Evolutionary conservation across 75 land plant species (phyloP).

Genomic region (Pseudotsuga menziesii): DNA sequence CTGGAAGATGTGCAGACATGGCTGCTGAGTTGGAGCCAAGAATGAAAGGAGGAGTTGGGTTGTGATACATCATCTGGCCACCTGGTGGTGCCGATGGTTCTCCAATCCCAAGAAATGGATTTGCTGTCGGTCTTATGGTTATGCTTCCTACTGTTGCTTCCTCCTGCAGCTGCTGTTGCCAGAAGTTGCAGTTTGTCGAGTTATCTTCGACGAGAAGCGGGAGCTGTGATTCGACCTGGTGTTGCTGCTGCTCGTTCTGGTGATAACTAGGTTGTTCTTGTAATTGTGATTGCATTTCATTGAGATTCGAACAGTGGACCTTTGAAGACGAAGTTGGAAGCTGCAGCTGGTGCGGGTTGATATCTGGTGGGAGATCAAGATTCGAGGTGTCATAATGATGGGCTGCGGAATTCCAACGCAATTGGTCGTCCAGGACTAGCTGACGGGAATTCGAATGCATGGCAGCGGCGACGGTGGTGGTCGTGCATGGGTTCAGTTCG

Average conservation of each 20-base stretch:
- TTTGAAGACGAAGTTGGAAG: neutral
- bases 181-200: neutral
- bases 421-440: neutral
- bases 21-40: neutral
- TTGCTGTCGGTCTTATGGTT: neutral
- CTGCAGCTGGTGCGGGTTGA: neutral
- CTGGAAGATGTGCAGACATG: slow-evolving; percentile 13
- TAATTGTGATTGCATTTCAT: too few species aligned
- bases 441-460: neutral
- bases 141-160: neutral
- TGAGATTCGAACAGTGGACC: too few species aligned
- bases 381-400: too few species aligned
- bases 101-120: neutral
- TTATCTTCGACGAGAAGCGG: neutral
- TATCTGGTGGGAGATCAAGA: too few species aligned
- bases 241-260: too few species aligned
- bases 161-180: neutral
- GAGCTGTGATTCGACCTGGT: neutral
- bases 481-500: slow-evolving; percentile 21
- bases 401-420: neutral
- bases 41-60: neutral
- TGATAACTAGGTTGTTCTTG: too few species aligned
- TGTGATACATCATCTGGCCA: neutral
- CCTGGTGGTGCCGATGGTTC: neutral
- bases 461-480: slow-evolving; percentile 33